These are phyloP conservation scores for Spathaspora girioi DNA, from an alignment of 805 yeast species.

Conservation along the genomic window DNA sequence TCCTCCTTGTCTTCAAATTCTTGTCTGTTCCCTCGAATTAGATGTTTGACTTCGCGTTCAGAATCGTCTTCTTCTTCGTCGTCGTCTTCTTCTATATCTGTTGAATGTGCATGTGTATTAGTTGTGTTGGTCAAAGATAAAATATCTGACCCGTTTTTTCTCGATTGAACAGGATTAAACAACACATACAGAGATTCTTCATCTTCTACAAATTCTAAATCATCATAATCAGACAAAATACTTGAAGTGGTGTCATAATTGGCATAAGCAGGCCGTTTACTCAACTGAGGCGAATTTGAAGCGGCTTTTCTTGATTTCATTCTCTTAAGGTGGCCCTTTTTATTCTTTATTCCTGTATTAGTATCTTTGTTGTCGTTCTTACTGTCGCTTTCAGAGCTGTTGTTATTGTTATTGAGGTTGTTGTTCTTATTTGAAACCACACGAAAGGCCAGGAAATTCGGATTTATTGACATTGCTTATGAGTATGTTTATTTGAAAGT, in stretches of 20 bases:
- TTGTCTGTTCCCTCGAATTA: not conserved
- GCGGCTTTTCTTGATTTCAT: not conserved
- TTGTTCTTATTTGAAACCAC: conserved; percentile 1
- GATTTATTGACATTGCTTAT: conserved; percentile 9
- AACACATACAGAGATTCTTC: conserved; percentile 21
- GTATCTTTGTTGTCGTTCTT: not conserved
- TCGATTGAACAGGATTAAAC: conserved; percentile 18
- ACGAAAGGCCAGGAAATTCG: conserved; percentile 5
- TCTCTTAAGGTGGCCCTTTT: not conserved
- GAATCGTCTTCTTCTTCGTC: conserved; percentile 8
- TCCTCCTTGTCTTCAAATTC: conserved; percentile 7
- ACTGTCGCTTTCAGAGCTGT: conserved; percentile 1
- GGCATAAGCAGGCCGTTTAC: not conserved
- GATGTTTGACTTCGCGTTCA: conserved; percentile 10
- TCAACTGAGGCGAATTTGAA: not conserved
- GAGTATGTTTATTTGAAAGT: not conserved
- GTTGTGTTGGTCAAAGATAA: conserved; percentile 21
- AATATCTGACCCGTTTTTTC: conserved; percentile 21
- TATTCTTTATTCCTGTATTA: not conserved
- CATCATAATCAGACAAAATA: conserved; percentile 13
- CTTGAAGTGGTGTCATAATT: conserved; percentile 12
- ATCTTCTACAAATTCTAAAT: conserved; percentile 9
- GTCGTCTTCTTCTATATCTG: conserved; percentile 6
- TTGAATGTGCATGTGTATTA: conserved; percentile 6
- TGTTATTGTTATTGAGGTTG: not conserved